Conservation (phyloP, 441 rosid genomes). For the Jatropha multifida region DNA sequence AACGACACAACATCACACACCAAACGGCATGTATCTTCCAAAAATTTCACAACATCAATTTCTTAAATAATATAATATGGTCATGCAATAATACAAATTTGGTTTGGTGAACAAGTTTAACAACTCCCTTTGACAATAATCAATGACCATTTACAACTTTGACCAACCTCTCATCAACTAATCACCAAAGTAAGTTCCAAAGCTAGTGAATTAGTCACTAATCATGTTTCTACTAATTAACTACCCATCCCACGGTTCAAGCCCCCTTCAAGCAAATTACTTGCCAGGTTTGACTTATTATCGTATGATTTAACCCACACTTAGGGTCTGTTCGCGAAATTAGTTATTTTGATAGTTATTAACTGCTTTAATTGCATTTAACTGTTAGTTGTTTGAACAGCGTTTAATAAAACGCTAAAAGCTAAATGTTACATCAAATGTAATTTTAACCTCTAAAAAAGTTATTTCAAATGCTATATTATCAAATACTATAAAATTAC, state of each 20-base stretch:
- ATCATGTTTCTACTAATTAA: not conserved
- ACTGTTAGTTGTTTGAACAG: too few species aligned
- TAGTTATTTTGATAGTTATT: too few species aligned
- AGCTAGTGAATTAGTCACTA: not conserved
- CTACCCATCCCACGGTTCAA: not conserved
- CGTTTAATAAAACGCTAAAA: too few species aligned
- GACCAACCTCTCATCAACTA: not conserved
- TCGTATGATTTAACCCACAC: not conserved
- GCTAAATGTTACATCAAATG: too few species aligned
- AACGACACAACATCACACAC: too few species aligned
- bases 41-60: not conserved
- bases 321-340: too few species aligned
- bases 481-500: too few species aligned
- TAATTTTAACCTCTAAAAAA: too few species aligned
- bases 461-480: too few species aligned
- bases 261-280: not conserved
- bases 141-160: not conserved
- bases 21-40: not conserved
- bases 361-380: too few species aligned
- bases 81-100: not conserved
- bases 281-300: not conserved
- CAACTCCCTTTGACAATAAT: not conserved
- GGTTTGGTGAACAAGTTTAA: constrained; percentile 10
- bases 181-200: not conserved
- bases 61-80: not conserved